A percentile compares a stretch with the other conserved stretches of the same genome.
Evolutionary conservation across 2,329 filamentous ascomycete genomes (phyloP).

Genomic region (Bertia moriformis): DNA sequence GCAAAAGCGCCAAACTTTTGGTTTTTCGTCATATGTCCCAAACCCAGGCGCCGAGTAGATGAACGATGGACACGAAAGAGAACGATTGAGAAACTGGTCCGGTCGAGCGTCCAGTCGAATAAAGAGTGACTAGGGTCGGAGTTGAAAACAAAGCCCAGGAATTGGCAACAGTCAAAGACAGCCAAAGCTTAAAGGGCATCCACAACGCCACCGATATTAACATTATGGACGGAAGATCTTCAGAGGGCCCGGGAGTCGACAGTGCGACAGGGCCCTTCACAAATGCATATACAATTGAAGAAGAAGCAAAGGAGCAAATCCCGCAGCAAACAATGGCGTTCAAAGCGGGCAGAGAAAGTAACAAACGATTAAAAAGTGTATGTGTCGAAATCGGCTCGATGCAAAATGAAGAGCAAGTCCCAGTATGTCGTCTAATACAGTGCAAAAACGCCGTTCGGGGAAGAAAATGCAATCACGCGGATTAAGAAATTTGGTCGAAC

Average conservation of each 20-base stretch:
- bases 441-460: slow-evolving; percentile 15
- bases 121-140: slow-evolving; percentile 6
- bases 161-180: too few relatives aligned
- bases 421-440: slow-evolving; percentile 18
- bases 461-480: slow-evolving; percentile 1
- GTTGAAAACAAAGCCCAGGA: too few relatives aligned
- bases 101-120: slow-evolving; percentile 15
- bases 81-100: slow-evolving; percentile 11
- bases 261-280: slow-evolving; percentile 5
- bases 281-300: slow-evolving; percentile 19
- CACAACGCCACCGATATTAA: slow-evolving; percentile 20
- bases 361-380: slow-evolving; percentile 18
- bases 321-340: too few relatives aligned
- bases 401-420: slow-evolving; percentile 16
- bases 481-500: too few relatives aligned
- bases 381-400: slow-evolving; percentile 20
- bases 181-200: too few relatives aligned
- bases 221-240: slow-evolving; percentile 21
- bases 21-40: slow-evolving; percentile 10
- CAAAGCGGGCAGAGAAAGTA: too few relatives aligned
- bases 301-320: slow-evolving; percentile 6
- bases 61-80: slow-evolving; percentile 22
- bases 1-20: slow-evolving; percentile 13
- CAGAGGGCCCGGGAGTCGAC: too few relatives aligned
- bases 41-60: slow-evolving; percentile 17